These are phyloP conservation scores for Dunaliella primolecta DNA, from an alignment of 139 green algal genomes.

Conservation along the genomic window DNA sequence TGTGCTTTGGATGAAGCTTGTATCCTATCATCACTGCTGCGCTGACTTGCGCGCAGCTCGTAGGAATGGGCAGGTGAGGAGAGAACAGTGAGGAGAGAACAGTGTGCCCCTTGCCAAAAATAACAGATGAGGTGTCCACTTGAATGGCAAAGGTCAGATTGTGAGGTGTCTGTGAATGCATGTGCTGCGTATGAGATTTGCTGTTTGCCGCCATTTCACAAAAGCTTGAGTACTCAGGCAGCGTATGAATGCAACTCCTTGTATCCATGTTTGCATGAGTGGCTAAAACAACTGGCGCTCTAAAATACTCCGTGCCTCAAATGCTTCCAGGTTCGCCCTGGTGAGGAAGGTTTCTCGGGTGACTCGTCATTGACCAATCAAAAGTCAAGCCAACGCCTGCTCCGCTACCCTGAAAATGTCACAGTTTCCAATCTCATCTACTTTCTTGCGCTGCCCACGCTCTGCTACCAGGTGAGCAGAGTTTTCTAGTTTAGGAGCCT, in stretches of 20 bases:
- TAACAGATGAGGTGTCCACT: no score
- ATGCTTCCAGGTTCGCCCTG: slow-evolving; percentile 6
- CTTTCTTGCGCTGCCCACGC: slow-evolving; percentile 76
- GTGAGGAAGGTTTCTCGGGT: neutral
- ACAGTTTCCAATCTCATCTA: slow-evolving; percentile 64
- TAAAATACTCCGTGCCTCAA: no score
- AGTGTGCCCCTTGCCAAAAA: no score
- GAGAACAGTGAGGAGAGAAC: no score
- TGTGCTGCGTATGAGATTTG: neutral
- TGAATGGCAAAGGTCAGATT: no score
- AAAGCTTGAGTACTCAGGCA: no score
- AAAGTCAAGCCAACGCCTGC: neutral
- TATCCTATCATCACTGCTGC: slow-evolving; percentile 77
- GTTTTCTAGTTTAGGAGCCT: no score
- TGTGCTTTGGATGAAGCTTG: slow-evolving; percentile 76
- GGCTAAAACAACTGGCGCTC: no score
- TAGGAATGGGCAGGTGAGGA: slow-evolving; percentile 11
- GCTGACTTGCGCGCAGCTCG: slow-evolving; percentile 51
- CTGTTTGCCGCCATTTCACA: no score
- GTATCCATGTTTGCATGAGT: no score
- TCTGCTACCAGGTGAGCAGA: slow-evolving; percentile 77
- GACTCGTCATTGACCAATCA: neutral
- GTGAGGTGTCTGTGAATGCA: neutral
- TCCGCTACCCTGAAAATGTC: slow-evolving; percentile 79
- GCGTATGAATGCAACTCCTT: no score